Conservation (phyloP, 2,329 filamentous ascomycete species). For the Celoporthe dispersa region DNA sequence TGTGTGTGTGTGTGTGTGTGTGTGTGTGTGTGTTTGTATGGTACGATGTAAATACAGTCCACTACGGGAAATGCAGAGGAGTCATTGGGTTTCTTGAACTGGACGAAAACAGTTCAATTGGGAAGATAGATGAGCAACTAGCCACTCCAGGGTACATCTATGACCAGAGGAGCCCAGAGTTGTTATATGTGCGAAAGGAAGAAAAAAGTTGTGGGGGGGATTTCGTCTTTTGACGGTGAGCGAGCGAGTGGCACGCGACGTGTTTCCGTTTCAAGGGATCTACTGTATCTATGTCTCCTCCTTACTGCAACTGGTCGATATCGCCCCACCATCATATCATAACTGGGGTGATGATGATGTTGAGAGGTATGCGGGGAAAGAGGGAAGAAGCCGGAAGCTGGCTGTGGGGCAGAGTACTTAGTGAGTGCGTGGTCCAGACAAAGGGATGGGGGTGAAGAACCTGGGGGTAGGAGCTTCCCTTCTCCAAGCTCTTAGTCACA, state of each 20-base stretch:
- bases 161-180: too few species aligned
- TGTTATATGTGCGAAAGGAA: neutral
- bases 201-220: neutral
- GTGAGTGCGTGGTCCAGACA: too few species aligned
- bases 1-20: neutral
- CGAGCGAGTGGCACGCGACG: conserved; percentile 23
- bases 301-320: neutral
- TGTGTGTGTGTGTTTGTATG: neutral
- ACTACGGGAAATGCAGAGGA: neutral
- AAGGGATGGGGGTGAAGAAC: neutral
- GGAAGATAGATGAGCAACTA: neutral
- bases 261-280: conserved; percentile 18
- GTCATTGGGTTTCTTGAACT: neutral
- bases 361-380: conserved; percentile 17
- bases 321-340: conserved; percentile 18
- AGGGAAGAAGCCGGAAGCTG: neutral
- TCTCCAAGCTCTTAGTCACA: neutral
- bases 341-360: conserved; percentile 11
- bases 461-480: neutral
- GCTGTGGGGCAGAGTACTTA: neutral
- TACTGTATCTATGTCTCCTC: neutral
- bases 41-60: neutral
- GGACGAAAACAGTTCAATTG: neutral
- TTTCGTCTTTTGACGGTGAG: conserved; percentile 8
- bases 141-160: conserved; percentile 3